Evolutionary conservation across 2,329 filamentous ascomycete species (phyloP).

Genomic region (Paecilomyces formosus): DNA sequence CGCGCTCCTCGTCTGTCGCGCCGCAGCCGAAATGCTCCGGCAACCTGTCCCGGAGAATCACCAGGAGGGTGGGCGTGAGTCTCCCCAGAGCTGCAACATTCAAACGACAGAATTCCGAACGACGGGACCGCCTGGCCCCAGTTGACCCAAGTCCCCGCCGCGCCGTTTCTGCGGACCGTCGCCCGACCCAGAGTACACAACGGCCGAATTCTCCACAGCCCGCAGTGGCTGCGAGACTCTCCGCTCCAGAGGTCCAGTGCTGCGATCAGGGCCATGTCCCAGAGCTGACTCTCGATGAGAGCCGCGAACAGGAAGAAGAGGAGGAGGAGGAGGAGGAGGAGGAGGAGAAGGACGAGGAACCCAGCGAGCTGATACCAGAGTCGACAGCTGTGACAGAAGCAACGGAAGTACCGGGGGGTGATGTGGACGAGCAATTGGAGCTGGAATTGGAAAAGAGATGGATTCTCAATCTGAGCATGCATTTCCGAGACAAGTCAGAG

Average conservation of each 20-base stretch:
- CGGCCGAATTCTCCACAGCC: conserved; percentile 38
- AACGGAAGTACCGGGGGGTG: conserved; percentile 4
- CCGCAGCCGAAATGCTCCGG: conserved; percentile 14
- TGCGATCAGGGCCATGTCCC: conserved; percentile 18
- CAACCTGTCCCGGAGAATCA: conserved; percentile 27
- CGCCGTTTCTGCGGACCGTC: conserved; percentile 54
- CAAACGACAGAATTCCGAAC: conserved; percentile 74
- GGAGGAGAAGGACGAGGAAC: too few species aligned
- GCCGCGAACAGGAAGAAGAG: background rate
- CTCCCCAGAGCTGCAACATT: conserved; percentile 72
- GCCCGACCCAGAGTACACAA: conserved; percentile 33
- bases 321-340: background rate
- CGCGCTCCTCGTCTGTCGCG: conserved; percentile 16
- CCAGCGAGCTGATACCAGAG: conserved; percentile 1
- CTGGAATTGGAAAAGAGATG: conserved; percentile 80
- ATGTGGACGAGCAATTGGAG: conserved; percentile 46
- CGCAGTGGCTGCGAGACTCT: conserved; percentile 27
- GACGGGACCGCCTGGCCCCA: conserved; percentile 63
- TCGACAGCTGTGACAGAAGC: background rate
- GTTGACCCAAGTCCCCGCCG: conserved; percentile 57
- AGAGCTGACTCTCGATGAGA: conserved; percentile 13
- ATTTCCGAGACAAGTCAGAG: conserved; percentile 86
- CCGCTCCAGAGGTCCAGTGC: conserved; percentile 35
- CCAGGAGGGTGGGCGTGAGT: conserved; percentile 60
- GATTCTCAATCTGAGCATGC: conserved; percentile 98